Evolutionary conservation across 768 basidiomycete genomes (phyloP), one percentile per base, ranked within the genome.

Genomic region (Tephrocybe sp.): DNA sequence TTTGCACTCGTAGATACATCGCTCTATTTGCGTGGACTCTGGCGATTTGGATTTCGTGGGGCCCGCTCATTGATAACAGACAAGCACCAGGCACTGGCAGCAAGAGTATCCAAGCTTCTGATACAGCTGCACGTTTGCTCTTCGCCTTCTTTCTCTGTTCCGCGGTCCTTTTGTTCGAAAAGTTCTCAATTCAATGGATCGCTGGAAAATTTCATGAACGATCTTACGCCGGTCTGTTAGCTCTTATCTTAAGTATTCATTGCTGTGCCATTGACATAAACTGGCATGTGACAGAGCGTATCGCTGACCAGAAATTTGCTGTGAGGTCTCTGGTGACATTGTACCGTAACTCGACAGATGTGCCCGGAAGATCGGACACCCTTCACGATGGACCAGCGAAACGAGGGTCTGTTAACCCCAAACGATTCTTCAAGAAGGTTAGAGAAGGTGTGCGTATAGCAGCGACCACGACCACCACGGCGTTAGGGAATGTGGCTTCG

Each of bases 131-230:
- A 3, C 85, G 84, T 63, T 68, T 93, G 23, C 73, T 91, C 6
- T 93, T 94, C 62, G 89, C 84, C 7, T 64, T 88, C 43, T 79
- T 84, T 62, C 62, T 94, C 42, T 89, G 84, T 62, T 67, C 86
- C 0, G 77, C 78, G 23, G 74, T 93, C 21, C 77, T 94, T 5
- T 75, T 88, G 10, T 85, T 79, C 48, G 92, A 94, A 67, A 97
- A 97, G 63, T 81, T 94, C 53, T 67, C 86, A 12, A 89, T 97
- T 42, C 93, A 95, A 65, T 84, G 84, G 75, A 93, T 96, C 58
- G 86, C 86, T 40, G 77, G 74, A 39, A 88, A 90, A 62, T 93
- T 91, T 66, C 90, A 93, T 62, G 86, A 90, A 63, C 71, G 83
- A 43, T 86, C 84, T 5, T 91, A 87, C 36, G 52, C 51, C 39